These are phyloP conservation scores for Aspergillus leporis DNA, from an alignment of 495 filamentous ascomycete genomes.

Conservation along the genomic window DNA sequence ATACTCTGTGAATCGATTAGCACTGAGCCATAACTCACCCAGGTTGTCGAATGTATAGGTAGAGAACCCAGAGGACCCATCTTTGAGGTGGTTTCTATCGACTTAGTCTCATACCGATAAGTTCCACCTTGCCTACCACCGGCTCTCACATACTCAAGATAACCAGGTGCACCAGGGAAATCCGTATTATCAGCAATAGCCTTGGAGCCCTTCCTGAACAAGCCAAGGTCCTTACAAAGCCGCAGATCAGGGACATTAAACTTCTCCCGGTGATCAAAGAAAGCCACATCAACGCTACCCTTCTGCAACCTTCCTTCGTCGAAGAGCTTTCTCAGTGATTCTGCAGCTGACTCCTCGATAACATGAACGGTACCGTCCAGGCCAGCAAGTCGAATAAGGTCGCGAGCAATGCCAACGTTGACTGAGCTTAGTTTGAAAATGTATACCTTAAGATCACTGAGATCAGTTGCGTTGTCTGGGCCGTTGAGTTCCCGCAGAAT, in stretches of 20 bases:
- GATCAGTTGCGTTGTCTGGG: constrained; percentile 5
- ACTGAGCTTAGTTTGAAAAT: constrained; percentile 32
- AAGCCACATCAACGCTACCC: constrained; percentile 24
- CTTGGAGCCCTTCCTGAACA: constrained; percentile 24
- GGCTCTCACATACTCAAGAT: constrained; percentile 32
- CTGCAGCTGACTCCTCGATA: constrained; percentile 27
- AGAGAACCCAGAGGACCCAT: constrained; percentile 20
- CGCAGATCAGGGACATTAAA: constrained; percentile 34
- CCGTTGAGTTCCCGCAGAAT: constrained; percentile 31
- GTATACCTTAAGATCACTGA: constrained; percentile 30
- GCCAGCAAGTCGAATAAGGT: constrained; percentile 30
- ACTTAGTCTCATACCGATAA: constrained; percentile 25
- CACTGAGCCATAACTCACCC: not conserved
- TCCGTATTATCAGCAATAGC: constrained; percentile 33
- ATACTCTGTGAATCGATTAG: constrained; percentile 21
- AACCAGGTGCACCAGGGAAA: constrained; percentile 29
- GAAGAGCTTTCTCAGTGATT: constrained; percentile 26
- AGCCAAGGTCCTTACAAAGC: constrained; percentile 27
- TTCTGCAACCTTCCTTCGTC: constrained; percentile 20
- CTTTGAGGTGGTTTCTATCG: constrained; percentile 11
- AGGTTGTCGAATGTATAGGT: not conserved
- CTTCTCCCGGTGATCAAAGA: constrained; percentile 38
- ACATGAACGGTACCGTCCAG: constrained; percentile 31
- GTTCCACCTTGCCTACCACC: constrained; percentile 11
- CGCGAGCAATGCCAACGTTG: constrained; percentile 25